Conservation (phyloP, 2,329 filamentous ascomycete genomes). For the Phaeosphaeriaceae sp. region DNA sequence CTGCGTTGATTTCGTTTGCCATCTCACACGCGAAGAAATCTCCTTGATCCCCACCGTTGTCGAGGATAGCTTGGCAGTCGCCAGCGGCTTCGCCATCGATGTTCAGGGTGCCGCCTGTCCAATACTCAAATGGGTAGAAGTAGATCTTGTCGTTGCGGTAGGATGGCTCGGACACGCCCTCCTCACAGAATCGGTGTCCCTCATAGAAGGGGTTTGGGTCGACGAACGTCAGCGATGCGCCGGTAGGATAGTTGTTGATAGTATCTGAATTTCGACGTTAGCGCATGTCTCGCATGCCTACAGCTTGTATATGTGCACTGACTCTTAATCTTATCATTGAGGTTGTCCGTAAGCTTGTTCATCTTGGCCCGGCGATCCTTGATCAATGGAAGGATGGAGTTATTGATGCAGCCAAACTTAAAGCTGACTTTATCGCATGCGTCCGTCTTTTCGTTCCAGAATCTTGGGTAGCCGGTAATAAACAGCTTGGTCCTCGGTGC, state of each 20-base stretch:
- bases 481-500: conserved; percentile 7
- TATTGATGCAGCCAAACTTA: conserved; percentile 5
- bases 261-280: not conserved
- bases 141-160: conserved; percentile 8
- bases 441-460: conserved; percentile 6
- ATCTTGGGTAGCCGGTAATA: conserved; percentile 5
- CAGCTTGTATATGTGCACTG: not conserved
- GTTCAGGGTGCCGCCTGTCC: not conserved
- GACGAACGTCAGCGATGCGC: not conserved
- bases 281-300: not conserved
- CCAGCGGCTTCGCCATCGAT: conserved; percentile 1
- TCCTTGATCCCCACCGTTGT: conserved; percentile 3
- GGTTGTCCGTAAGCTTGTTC: conserved; percentile 3
- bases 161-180: conserved; percentile 7
- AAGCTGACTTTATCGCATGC: conserved; percentile 9
- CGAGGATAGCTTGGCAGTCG: conserved; percentile 1
- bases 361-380: conserved; percentile 4
- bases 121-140: conserved; percentile 9
- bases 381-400: conserved; percentile 7
- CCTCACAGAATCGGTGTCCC: conserved; percentile 8
- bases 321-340: conserved; percentile 6
- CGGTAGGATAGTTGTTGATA: not conserved
- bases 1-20: not conserved
- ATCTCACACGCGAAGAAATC: conserved; percentile 3
- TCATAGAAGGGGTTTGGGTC: conserved; percentile 5